Conservation (phyloP, 371 early-diverging fungal species). For the Rozella allomycis region DNA sequence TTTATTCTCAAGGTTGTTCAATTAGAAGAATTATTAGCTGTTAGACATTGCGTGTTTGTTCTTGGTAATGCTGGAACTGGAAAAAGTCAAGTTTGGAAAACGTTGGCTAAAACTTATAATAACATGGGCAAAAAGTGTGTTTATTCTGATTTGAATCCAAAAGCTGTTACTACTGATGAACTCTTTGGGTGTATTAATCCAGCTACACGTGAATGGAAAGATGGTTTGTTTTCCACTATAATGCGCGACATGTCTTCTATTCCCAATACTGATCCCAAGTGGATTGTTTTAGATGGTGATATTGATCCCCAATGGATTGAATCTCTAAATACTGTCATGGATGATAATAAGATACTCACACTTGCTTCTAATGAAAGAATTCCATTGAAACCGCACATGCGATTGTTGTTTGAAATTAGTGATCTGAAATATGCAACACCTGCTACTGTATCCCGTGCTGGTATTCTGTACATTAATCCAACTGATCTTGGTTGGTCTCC, state of each 20-base stretch:
- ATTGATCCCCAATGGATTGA: slow-evolving; percentile 49
- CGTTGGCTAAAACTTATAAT: slow-evolving; percentile 29
- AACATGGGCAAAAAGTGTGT: slow-evolving; percentile 31
- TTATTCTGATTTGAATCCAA: slow-evolving; percentile 31
- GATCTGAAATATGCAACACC: slow-evolving; percentile 39
- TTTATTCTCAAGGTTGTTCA: slow-evolving; percentile 37
- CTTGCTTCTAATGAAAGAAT: slow-evolving; percentile 42
- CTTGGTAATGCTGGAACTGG: slow-evolving; percentile 38
- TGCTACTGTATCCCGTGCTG: slow-evolving; percentile 45
- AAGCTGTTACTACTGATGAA: slow-evolving; percentile 38
- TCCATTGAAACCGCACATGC: slow-evolving; percentile 36
- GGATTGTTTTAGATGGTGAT: slow-evolving; percentile 38
- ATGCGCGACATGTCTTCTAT: slow-evolving; percentile 29
- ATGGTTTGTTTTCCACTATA: slow-evolving; percentile 34
- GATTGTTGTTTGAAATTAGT: slow-evolving; percentile 36
- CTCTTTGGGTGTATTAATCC: slow-evolving; percentile 39
- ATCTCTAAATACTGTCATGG: slow-evolving; percentile 42
- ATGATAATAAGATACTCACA: slow-evolving; percentile 43
- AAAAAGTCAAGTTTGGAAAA: slow-evolving; percentile 40
- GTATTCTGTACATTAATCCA: slow-evolving; percentile 33
- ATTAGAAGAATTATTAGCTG: slow-evolving; percentile 34
- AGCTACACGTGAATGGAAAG: slow-evolving; percentile 39
- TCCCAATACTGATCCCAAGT: slow-evolving; percentile 33
- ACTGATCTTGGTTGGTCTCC: slow-evolving; percentile 39
- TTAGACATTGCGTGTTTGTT: slow-evolving; percentile 40